Base-by-base conservation (phyloP, 2,329 filamentous ascomycete genomes). In the Neonectria neomacrospora region DNA sequence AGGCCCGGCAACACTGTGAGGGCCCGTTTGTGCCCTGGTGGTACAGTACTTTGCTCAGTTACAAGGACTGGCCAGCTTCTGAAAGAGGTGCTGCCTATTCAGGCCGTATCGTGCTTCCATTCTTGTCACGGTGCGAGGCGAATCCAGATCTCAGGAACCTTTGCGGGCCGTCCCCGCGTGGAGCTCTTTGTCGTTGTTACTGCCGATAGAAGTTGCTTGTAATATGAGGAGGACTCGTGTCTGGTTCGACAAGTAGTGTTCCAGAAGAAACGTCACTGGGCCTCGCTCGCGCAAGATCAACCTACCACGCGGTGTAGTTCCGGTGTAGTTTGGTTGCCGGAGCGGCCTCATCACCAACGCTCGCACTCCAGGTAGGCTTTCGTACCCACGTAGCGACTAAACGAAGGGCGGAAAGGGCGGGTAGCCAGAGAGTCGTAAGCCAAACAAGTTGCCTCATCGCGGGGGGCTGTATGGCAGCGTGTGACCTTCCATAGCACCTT, bases 41-140 rank as follows among this genome's bases (percentile, higher is more conserved):
- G 28, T 53, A 73, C 71, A 48, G 28, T 57, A 73, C 71, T 68
- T 66, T 56, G 61, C 56, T 67, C 41, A 62, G 61, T 57, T 63
- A 41, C 60, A 34, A 58, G 63, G 63, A 63, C 58, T 63, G 47
- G 63, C 23, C 26, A 20, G 50, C 56, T 42, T 54, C 30, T 59
- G 57, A 45, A 52, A 50, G 55, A 52, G 57, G 32, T 54, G 20
- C 30, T 50, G 55, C 61, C 48, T 55, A 41, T 12, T 39, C n/a
- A 28, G 55, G 28, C 44, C 54, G 58, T 37, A 28, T 50, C 58
- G 50, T 32, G 16, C 50, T 56, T 41, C 42, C 53, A 34, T 52
- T 50, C 51, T 51, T 20, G 58, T 41, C 63, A 55, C 26, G 20
- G 58, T 48, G 63, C 39, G 63, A 62, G 45, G 39, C 22, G 9